Evolutionary conservation across 2,329 filamentous ascomycete species (phyloP), one percentile per base, ranked within the genome.

Genomic region (Helotiales sp.): DNA sequence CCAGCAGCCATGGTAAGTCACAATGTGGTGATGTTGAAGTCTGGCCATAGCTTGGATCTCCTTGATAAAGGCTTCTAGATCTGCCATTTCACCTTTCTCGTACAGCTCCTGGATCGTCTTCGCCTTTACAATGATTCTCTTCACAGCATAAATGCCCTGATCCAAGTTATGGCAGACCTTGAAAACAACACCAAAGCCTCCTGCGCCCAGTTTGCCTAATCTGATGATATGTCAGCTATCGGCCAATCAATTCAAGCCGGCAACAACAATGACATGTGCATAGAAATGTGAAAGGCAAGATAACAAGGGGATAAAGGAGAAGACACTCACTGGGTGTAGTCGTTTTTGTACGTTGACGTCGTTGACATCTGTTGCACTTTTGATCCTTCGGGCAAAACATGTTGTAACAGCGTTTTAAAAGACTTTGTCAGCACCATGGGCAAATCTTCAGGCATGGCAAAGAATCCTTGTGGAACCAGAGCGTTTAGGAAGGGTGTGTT

Each of bases 1-100:
- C 86, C 86, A 89, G 13, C 82, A 82, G 52, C 80, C 79, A 66
- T 83, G 84, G 65, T 89, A 89, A 24, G 85, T 78, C 33, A 89
- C 86, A 55, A 89, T 81, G 66, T 89, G 87, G 5, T 77, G 77
- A 69, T 89, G 86, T 46, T 88, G 81, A 15, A 88, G 74, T 25
- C 77, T 76, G 47, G 86, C 85, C 44, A 89, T 74, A 0, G 83
- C 84, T 48, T 83, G 77, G 8, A 88, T 79, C 70, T 88, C 85
- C 42, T 38, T 54, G 44, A 49, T 42, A 22, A 27, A 46, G 31
- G 46, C 19, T 2, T 7, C 25, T 10, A 29, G 25, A 15, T 33
- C 46, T 31, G 12, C 46, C 13, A 31, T 30, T 12, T 33, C 31
- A 27, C 12, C 22, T 24, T 25, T 27, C 5, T 57, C 36, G 30